phyloP scores from a whole-genome alignment of 208 protist genomes.

The Trypanosoma lewisi region DNA sequence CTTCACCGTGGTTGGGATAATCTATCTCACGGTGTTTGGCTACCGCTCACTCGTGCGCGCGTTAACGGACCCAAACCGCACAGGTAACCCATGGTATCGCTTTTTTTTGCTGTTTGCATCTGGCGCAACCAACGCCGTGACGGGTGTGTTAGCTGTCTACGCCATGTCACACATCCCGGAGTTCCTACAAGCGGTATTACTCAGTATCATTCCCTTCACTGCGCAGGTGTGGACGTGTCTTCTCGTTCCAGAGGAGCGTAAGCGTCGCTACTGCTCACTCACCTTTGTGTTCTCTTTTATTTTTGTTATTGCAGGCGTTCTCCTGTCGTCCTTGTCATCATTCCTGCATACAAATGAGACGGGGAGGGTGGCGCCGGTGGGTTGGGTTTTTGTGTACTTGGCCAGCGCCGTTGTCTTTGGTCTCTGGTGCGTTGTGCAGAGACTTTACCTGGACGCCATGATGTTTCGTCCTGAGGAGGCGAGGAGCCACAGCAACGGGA shows the following conservation, averaged over 20 bases:
- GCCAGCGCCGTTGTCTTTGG: slow-evolving; percentile 70
- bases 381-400: slow-evolving; percentile 75
- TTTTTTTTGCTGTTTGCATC: slow-evolving; percentile 73
- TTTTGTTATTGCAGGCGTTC: slow-evolving; percentile 60
- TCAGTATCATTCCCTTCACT: slow-evolving; percentile 73
- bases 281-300: slow-evolving; percentile 66
- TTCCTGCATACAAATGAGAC: slow-evolving; percentile 37
- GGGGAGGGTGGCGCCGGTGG: slow-evolving; percentile 30
- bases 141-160: slow-evolving; percentile 54
- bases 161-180: slow-evolving; percentile 72
- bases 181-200: slow-evolving; percentile 74
- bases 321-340: slow-evolving; percentile 51
- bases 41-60: slow-evolving; percentile 39
- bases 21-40: slow-evolving; percentile 48
- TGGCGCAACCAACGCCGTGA: slow-evolving; percentile 59
- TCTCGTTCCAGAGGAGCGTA: slow-evolving; percentile 66
- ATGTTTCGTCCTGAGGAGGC: slow-evolving; percentile 14
- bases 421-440: slow-evolving; percentile 80
- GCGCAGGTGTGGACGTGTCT: slow-evolving; percentile 76
- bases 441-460: slow-evolving; percentile 74
- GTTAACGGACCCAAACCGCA: slow-evolving; percentile 54
- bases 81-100: slow-evolving; percentile 47
- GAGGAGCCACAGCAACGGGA: neutral
- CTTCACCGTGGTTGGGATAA: slow-evolving; percentile 33
- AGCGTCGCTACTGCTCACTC: slow-evolving; percentile 69